Base-by-base conservation (phyloP, 139 green algal species). In the Chlorella sp. region DNA sequence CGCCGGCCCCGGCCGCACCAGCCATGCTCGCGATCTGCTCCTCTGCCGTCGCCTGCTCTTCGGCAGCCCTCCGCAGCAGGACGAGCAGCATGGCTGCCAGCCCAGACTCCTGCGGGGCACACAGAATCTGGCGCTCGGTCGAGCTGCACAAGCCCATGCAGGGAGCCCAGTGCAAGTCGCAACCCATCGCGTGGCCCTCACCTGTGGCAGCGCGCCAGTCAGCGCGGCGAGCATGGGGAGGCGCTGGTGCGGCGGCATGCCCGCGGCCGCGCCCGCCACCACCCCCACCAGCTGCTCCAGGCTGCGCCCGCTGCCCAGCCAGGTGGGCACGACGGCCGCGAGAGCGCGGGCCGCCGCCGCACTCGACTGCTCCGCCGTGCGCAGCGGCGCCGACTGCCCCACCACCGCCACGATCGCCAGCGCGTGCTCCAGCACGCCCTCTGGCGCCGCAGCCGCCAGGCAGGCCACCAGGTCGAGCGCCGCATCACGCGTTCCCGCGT, bases 391-490 rank as follows among this genome's bases (percentile, higher is more conserved):
- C 0, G 83, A 79, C 5, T 64, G 35, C 60, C 91, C 79, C 36
- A 93, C 81, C 5, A 92, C 70, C 0, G 81, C 61, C 31, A 95
- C 68, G 1, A 89, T 84, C 83, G 91, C 82, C 74, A 71, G 61
- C 17, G 94, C 89, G 42, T 93, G 87, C 0, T 58, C 55, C 70
- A 94, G 79, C 40, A 82, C 81, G 2, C 74, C 67, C 33, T 89
- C 60, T 11, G 88, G 88, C 61, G 67, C 35, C 48, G 64, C 19
- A 60, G 42, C 46, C 5, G 83, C 87, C 50, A 93, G 74, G 38
- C 70, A 36, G 6, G 77, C 72, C 33, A 96, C 60, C 80, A 96
- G 82, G 65, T 66, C 65, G 74, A 97, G 83, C 33, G 91, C 87
- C 0, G 85, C 85, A 45, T 91, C 93, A 46, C 91, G 82, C 45